Conservation (phyloP, 2,329 filamentous ascomycete genomes). For the Botrytis cinerea region DNA sequence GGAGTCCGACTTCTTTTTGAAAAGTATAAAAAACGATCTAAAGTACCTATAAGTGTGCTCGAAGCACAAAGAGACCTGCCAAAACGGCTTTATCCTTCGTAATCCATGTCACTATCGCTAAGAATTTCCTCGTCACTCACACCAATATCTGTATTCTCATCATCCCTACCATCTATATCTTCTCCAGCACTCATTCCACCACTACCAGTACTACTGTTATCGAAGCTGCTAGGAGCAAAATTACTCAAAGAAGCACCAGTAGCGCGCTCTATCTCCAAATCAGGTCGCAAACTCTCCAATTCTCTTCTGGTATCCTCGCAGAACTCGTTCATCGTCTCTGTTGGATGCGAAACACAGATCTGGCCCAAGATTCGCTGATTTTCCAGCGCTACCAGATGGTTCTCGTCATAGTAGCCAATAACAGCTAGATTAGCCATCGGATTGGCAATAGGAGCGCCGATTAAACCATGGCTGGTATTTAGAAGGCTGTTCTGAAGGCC, state of each 20-base stretch:
- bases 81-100: background rate
- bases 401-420: background rate
- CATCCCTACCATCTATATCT: too few relatives aligned
- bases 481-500: background rate
- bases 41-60: background rate
- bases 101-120: background rate
- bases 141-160: background rate
- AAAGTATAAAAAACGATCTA: background rate
- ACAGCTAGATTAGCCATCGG: background rate
- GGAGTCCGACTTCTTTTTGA: fast-evolving
- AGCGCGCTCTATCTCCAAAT: background rate
- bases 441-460: background rate
- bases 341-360: background rate
- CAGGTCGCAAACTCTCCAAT: background rate
- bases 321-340: background rate
- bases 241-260: background rate
- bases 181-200: background rate
- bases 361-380: too few relatives aligned
- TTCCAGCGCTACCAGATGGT: background rate
- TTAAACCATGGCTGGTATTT: background rate
- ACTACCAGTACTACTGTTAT: fast-evolving
- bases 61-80: background rate
- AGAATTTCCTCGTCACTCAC: background rate
- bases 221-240: fast-evolving
- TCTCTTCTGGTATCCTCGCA: background rate